These are phyloP conservation scores for Magnaporthales sp. DNA, from an alignment of 2,329 filamentous ascomycete genomes.

Conservation along the genomic window DNA sequence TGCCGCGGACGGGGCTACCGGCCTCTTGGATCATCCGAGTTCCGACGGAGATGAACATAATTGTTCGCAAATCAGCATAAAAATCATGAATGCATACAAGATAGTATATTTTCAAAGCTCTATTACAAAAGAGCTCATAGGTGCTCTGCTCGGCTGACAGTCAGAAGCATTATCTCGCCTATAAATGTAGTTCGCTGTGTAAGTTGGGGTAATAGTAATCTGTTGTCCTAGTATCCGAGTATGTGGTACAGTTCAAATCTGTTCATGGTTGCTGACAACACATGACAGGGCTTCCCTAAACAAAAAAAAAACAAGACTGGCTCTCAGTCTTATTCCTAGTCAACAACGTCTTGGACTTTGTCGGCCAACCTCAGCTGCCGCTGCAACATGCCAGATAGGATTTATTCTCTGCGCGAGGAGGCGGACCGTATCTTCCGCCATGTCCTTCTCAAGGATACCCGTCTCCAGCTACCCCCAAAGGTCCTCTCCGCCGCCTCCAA, in stretches of 20 bases:
- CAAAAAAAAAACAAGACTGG: neutral
- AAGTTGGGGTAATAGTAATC: neutral
- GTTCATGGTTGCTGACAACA: neutral
- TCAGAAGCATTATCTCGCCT: neutral
- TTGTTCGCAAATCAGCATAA: too few relatives aligned
- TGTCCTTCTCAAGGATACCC: constrained; percentile 1
- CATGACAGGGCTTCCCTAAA: neutral
- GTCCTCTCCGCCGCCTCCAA: neutral
- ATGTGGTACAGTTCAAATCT: neutral
- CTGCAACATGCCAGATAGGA: neutral
- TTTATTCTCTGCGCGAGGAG: constrained; percentile 3
- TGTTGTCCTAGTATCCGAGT: neutral
- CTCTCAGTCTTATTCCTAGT: neutral
- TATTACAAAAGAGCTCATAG: too few relatives aligned
- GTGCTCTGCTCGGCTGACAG: neutral
- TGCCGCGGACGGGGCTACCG: too few relatives aligned
- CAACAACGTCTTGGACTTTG: neutral
- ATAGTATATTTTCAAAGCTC: too few relatives aligned
- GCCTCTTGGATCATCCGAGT: too few relatives aligned
- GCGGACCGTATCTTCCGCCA: constrained; percentile 1
- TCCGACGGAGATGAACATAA: neutral
- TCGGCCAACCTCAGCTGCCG: too few relatives aligned
- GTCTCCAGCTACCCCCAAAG: neutral
- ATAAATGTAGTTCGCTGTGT: too few relatives aligned
- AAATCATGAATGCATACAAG: too few relatives aligned